Evolutionary conservation across 306 rosid genomes (phyloP).

Genomic region (Quercus suber): DNA sequence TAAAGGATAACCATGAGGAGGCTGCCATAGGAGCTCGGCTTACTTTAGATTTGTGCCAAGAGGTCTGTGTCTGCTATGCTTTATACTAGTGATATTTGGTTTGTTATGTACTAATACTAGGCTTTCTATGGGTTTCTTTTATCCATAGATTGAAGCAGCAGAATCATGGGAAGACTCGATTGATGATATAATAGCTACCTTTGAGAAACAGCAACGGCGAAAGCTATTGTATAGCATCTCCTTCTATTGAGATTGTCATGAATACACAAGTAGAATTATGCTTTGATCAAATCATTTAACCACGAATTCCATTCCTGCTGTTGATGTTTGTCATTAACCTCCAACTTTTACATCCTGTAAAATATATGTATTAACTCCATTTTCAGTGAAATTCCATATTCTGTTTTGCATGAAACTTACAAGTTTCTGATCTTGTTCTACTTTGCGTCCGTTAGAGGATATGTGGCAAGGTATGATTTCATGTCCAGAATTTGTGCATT

Average conservation of each 20-base stretch:
- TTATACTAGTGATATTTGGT: background rate
- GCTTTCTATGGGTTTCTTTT: constrained; percentile 12
- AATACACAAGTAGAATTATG: constrained; percentile 3
- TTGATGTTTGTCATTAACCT: background rate
- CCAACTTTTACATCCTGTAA: background rate
- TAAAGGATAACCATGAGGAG: constrained; percentile 96
- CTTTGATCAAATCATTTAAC: background rate
- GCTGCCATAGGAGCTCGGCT: constrained; percentile 88
- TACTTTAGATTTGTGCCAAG: constrained; percentile 72
- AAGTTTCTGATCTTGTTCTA: background rate
- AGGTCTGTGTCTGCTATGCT: constrained; percentile 43
- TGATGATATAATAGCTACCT: constrained; percentile 58
- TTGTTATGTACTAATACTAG: background rate
- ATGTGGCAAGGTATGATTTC: background rate
- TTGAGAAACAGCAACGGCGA: constrained; percentile 77
- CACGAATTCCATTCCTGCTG: background rate
- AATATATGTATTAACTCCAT: constrained; percentile 4
- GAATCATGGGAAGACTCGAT: constrained; percentile 95
- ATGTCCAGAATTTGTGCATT: background rate
- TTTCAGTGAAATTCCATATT: background rate
- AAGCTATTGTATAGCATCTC: constrained; percentile 76
- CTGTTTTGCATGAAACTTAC: background rate
- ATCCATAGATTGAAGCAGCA: constrained; percentile 56
- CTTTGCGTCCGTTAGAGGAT: background rate
- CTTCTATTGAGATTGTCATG: constrained; percentile 50